Conservation (phyloP, 768 basidiomycete species). For the Harrya chromipes region DNA sequence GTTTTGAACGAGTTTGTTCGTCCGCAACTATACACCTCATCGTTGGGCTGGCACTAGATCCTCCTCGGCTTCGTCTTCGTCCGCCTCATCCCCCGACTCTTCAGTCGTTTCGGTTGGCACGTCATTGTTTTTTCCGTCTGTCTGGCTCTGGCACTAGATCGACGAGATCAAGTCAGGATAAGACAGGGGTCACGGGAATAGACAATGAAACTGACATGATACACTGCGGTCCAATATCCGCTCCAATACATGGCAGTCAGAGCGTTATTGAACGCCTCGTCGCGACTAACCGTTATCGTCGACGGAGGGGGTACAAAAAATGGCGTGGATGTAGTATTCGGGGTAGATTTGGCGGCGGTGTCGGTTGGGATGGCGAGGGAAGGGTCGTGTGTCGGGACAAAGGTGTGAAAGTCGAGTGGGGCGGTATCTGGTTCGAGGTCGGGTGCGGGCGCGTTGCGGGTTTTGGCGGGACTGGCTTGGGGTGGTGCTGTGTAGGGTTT, state of each 20-base stretch:
- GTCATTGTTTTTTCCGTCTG: slow-evolving; percentile 12
- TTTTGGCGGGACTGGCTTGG: slow-evolving; percentile 8
- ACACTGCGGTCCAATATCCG: slow-evolving; percentile 86
- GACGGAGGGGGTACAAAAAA: slow-evolving; percentile 32
- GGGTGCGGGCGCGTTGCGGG: background rate
- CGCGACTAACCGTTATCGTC: slow-evolving; percentile 49
- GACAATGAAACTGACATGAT: slow-evolving; percentile 54
- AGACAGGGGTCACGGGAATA: background rate
- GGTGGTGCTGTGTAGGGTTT: slow-evolving; percentile 38
- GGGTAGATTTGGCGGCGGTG: slow-evolving; percentile 10
- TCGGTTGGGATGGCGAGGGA: slow-evolving; percentile 42
- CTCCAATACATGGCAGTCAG: slow-evolving; percentile 82
- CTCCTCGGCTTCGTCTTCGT: slow-evolving; percentile 20
- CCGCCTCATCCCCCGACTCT: slow-evolving; percentile 25
- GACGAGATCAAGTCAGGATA: slow-evolving; percentile 2
- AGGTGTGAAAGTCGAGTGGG: slow-evolving; percentile 68
- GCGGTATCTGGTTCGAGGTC: slow-evolving; percentile 46
- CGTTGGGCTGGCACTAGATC: slow-evolving; percentile 30
- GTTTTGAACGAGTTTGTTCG: no score
- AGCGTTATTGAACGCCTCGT: slow-evolving; percentile 76
- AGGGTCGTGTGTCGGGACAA: slow-evolving; percentile 67
- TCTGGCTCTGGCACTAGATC: slow-evolving; percentile 34
- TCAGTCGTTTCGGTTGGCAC: slow-evolving; percentile 30
- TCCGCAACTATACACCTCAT: no score
- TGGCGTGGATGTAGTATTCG: slow-evolving; percentile 5